phyloP scores from a whole-genome alignment of 495 filamentous ascomycete genomes.

The Parathielavia hyrcaniae region DNA sequence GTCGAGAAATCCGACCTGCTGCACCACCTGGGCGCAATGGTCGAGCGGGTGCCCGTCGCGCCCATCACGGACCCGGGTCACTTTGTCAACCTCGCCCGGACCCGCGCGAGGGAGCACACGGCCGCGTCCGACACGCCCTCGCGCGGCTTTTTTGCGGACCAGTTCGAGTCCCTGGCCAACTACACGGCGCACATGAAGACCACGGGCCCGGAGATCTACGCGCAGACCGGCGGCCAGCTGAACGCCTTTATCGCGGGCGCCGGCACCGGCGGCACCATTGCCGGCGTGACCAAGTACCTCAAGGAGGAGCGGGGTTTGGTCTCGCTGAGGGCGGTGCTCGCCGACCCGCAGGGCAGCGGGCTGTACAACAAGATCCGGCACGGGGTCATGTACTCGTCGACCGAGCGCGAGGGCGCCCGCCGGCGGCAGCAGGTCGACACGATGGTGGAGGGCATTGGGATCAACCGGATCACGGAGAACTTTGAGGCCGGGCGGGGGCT shows the following conservation, averaged over 20 bases:
- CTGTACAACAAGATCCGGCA: constrained; percentile 83
- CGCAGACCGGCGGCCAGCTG: constrained; percentile 65
- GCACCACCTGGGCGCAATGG: constrained; percentile 79
- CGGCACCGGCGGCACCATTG: constrained; percentile 89
- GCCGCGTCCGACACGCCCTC: constrained; percentile 36
- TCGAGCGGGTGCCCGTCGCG: constrained; percentile 82
- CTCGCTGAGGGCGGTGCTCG: constrained; percentile 68
- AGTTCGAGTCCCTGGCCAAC: constrained; percentile 89
- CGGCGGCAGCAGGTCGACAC: constrained; percentile 87
- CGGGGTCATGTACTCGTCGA: constrained; percentile 90
- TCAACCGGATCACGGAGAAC: constrained; percentile 86
- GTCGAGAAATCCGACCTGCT: constrained; percentile 84
- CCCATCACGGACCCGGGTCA: constrained; percentile 86
- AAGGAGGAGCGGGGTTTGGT: constrained; percentile 50
- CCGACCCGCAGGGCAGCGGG: constrained; percentile 91
- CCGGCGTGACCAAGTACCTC: constrained; percentile 75
- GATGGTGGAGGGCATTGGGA: constrained; percentile 92
- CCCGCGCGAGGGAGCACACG: constrained; percentile 64
- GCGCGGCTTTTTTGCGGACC: constrained; percentile 86
- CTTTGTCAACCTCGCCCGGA: constrained; percentile 90
- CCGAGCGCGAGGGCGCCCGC: constrained; percentile 83
- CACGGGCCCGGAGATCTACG: constrained; percentile 84
- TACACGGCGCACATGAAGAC: constrained; percentile 73
- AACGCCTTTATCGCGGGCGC: constrained; percentile 96
- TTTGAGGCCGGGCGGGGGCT: constrained; percentile 79